A percentile compares a stretch with the other conserved stretches of the same genome.
phyloP scores from a whole-genome alignment of 306 rosid species.

The Fragaria ananassa region DNA sequence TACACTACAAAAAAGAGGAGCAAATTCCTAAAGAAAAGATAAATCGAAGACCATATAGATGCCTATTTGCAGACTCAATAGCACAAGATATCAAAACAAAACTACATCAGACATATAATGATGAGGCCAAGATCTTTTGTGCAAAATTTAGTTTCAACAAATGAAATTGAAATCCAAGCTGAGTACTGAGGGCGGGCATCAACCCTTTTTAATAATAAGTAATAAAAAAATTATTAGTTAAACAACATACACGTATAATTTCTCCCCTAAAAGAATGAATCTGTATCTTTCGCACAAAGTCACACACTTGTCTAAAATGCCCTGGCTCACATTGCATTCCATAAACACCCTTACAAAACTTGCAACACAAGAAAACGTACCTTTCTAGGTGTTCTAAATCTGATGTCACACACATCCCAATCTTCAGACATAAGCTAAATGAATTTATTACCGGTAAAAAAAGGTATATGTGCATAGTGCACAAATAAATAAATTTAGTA shows the following conservation, averaged over 20 bases:
- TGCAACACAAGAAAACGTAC: background rate
- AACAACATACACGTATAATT: background rate
- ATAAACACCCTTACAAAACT: background rate
- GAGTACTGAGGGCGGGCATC: too few relatives aligned
- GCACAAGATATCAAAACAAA: background rate
- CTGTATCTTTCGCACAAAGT: background rate
- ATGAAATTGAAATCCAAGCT: too few relatives aligned
- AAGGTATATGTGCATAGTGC: background rate
- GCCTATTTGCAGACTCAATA: background rate
- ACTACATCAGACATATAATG: too few relatives aligned
- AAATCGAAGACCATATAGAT: background rate
- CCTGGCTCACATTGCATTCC: background rate
- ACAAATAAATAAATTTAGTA: background rate
- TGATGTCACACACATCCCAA: background rate
- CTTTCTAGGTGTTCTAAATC: background rate
- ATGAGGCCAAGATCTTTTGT: too few relatives aligned
- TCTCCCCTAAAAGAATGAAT: background rate
- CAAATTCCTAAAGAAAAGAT: background rate
- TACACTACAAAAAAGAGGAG: background rate
- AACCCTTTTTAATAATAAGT: too few relatives aligned
- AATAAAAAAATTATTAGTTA: too few relatives aligned
- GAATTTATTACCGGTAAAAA: background rate
- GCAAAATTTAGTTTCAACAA: too few relatives aligned
- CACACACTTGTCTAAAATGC: background rate
- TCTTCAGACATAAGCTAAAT: background rate